Evolutionary conservation across 2,329 filamentous ascomycete genomes (phyloP).

Genomic region (Aspergillus pseudoglaucus): DNA sequence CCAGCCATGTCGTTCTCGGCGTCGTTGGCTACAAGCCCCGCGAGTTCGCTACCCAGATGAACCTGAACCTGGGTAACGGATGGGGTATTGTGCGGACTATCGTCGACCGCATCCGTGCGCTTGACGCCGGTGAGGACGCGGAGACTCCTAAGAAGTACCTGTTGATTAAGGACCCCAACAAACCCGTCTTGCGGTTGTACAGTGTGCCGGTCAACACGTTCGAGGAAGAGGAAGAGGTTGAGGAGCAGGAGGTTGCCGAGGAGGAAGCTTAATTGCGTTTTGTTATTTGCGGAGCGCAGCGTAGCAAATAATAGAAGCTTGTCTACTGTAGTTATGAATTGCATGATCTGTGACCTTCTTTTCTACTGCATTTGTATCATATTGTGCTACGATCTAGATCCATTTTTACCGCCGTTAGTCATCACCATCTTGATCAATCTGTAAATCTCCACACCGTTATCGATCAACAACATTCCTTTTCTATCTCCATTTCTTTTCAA

Average conservation of each 20-base stretch:
- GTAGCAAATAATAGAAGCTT: too few species aligned
- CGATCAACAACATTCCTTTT: too few species aligned
- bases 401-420: too few species aligned
- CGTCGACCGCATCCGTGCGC: constrained; percentile 63
- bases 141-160: constrained; percentile 43
- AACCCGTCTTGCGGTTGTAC: constrained; percentile 88
- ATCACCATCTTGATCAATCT: too few species aligned
- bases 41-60: constrained; percentile 97
- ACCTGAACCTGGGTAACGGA: constrained; percentile 89
- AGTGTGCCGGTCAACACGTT: constrained; percentile 81
- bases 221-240: constrained; percentile 74
- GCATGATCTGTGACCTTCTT: too few species aligned
- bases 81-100: constrained; percentile 99
- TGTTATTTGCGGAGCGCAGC: too few species aligned
- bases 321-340: too few species aligned
- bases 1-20: constrained; percentile 90
- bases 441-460: too few species aligned
- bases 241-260: constrained; percentile 49
- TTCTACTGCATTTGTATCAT: too few species aligned
- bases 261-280: constrained; percentile 35
- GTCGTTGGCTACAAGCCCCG: constrained; percentile 97
- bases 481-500: too few species aligned
- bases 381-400: too few species aligned
- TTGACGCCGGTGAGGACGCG: constrained; percentile 37
- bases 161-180: constrained; percentile 85